phyloP scores from a whole-genome alignment of 2,329 filamentous ascomycete species.

The Onygenales sp. region DNA sequence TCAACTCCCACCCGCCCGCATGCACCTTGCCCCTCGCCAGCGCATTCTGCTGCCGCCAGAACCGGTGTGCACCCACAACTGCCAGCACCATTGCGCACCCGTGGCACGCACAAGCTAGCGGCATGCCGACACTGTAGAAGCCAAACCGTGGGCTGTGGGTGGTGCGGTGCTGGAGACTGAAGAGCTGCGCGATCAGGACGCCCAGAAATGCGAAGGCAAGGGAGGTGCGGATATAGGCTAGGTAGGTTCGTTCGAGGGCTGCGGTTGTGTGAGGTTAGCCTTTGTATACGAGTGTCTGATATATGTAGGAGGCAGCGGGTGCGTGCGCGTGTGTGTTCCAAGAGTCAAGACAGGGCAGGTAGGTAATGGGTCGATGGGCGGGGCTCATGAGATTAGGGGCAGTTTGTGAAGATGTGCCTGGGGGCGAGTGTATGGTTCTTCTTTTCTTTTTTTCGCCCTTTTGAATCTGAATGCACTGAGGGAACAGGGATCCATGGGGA shows the following conservation, averaged over 20 bases:
- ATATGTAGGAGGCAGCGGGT: neutral
- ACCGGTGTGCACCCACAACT: constrained; percentile 42
- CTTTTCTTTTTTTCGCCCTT: too few species aligned
- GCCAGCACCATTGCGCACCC: constrained; percentile 36
- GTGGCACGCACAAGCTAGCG: constrained; percentile 45
- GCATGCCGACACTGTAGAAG: constrained; percentile 52
- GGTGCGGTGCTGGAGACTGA: constrained; percentile 47
- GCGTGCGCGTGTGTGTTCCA: neutral
- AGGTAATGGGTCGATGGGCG: neutral
- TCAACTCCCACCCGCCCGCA: constrained; percentile 34
- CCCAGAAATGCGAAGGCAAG: constrained; percentile 59
- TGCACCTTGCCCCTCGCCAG: constrained; percentile 34
- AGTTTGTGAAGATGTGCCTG: neutral
- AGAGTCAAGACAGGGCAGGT: neutral
- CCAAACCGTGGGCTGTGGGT: constrained; percentile 39
- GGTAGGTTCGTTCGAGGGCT: constrained; percentile 68
- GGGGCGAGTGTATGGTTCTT: too few species aligned
- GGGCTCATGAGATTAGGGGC: neutral
- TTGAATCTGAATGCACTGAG: too few species aligned
- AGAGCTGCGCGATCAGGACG: constrained; percentile 58
- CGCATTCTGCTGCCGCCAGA: constrained; percentile 47
- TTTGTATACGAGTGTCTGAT: neutral
- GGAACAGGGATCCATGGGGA: neutral
- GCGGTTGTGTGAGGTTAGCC: constrained; percentile 2
- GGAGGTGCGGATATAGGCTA: constrained; percentile 64